Conservation (phyloP, 176 grass and related monocot species). For the Avena insularis region DNA sequence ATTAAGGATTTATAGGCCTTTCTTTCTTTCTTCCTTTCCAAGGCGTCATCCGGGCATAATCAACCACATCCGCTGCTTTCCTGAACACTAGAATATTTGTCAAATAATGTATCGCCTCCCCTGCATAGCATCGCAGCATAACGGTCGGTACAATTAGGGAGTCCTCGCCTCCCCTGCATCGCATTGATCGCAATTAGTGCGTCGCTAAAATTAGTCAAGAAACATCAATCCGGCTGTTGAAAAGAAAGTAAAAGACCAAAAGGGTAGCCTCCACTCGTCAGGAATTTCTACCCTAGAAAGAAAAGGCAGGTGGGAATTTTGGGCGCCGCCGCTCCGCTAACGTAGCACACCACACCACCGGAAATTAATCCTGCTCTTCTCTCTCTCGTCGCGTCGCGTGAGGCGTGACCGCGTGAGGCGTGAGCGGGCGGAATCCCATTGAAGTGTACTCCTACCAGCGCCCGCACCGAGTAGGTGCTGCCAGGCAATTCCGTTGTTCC, state of each 20-base stretch:
- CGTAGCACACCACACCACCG: background rate
- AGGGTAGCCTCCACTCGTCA: background rate
- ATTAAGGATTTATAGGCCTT: background rate
- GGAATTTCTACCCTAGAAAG: background rate
- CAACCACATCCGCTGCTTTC: background rate
- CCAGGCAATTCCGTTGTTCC: background rate
- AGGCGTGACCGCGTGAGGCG: background rate
- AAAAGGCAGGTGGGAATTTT: background rate
- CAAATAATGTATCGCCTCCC: background rate
- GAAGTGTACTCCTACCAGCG: background rate
- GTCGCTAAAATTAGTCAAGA: conserved; percentile 27
- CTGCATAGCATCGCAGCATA: background rate
- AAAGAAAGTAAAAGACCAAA: background rate
- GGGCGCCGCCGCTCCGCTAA: conserved; percentile 8
- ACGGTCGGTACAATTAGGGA: background rate
- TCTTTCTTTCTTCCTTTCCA: background rate
- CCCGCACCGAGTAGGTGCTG: background rate
- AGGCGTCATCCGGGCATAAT: background rate
- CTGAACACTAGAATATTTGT: background rate
- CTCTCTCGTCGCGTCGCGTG: background rate
- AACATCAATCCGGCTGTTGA: background rate
- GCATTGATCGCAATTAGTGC: background rate
- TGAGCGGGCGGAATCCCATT: conserved; percentile 24
- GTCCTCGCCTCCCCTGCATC: background rate
- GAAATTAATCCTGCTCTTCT: background rate